Evolutionary conservation across 2,329 filamentous ascomycete genomes (phyloP).

Genomic region (Nemania sp.): DNA sequence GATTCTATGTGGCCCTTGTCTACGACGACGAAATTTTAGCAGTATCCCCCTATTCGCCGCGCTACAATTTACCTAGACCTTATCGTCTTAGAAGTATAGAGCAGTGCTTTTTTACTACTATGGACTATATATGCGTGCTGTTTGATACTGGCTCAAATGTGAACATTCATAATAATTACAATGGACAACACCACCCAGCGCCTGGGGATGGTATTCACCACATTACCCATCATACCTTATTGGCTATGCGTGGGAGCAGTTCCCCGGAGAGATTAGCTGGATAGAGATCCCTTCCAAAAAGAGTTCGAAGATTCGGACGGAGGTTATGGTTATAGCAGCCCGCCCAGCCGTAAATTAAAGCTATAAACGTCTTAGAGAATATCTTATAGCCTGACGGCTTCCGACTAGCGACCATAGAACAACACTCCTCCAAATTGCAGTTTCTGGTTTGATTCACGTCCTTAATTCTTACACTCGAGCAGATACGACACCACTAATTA

Average conservation of each 20-base stretch:
- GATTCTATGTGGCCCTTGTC: no score
- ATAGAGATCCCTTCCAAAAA: not conserved
- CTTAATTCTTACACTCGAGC: no score
- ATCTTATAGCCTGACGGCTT: not conserved
- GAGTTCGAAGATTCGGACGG: constrained; percentile 3
- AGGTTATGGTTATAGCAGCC: constrained; percentile 1
- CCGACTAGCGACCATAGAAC: not conserved
- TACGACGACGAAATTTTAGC: no score
- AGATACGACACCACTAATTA: no score
- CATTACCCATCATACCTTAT: not conserved
- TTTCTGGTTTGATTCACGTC: no score
- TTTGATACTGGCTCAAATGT: constrained; percentile 6
- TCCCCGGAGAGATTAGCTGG: not conserved
- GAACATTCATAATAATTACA: not conserved
- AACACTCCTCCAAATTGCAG: constrained; percentile 3
- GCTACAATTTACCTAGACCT: no score
- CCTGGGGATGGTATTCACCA: constrained; percentile 4
- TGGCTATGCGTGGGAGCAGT: not conserved
- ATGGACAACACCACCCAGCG: not conserved
- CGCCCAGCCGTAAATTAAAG: constrained; percentile 8
- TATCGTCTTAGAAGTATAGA: no score
- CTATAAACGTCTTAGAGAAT: not conserved
- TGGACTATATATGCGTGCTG: not conserved
- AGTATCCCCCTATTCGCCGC: no score
- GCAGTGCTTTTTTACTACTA: not conserved